Conservation (phyloP, 805 yeast species). For the Candida germanica region DNA sequence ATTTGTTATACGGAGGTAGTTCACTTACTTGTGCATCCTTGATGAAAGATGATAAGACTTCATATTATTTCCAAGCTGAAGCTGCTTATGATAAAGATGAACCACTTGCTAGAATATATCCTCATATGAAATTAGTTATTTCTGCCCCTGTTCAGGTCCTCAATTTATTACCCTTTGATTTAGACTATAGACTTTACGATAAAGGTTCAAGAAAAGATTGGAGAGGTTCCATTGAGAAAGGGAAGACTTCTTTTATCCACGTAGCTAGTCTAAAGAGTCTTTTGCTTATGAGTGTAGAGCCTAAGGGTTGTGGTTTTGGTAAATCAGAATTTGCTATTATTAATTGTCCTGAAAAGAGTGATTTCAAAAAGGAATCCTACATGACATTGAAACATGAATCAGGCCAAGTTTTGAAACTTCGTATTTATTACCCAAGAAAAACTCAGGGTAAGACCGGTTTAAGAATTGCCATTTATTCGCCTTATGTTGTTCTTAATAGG, state of each 20-base stretch:
- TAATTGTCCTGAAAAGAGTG: conserved; percentile 52
- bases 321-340: conserved; percentile 75
- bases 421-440: conserved; percentile 58
- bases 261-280: conserved; percentile 73
- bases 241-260: conserved; percentile 71
- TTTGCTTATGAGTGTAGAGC: conserved; percentile 66
- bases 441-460: conserved; percentile 55
- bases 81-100: conserved; percentile 64
- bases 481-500: conserved; percentile 78
- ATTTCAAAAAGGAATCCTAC: conserved; percentile 53
- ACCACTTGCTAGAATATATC: conserved; percentile 72
- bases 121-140: conserved; percentile 73
- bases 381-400: conserved; percentile 54
- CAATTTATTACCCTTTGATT: conserved; percentile 79
- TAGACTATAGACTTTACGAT: conserved; percentile 73
- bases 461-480: conserved; percentile 71
- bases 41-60: conserved; percentile 35
- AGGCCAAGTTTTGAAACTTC: conserved; percentile 65
- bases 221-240: conserved; percentile 59
- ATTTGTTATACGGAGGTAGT: conserved; percentile 45
- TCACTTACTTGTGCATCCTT: conserved; percentile 60
- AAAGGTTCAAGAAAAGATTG: conserved; percentile 67
- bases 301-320: conserved; percentile 57
- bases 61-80: conserved; percentile 69
- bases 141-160: conserved; percentile 86